phyloP scores from a whole-genome alignment of 108 stramenopile genomes.

The Fistulifera solaris region DNA sequence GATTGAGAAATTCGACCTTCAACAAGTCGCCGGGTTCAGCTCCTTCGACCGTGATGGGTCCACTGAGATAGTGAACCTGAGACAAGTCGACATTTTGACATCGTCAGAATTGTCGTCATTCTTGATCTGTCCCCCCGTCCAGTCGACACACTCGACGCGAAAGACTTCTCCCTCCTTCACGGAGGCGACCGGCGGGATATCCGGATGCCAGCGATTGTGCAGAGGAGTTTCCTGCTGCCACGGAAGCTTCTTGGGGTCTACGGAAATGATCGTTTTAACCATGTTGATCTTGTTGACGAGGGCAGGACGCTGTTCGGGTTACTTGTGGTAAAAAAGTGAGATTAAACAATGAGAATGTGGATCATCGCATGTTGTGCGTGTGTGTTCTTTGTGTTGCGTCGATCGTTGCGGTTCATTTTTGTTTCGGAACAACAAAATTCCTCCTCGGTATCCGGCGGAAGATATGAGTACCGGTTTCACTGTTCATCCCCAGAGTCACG shows the following conservation, averaged over 20 bases:
- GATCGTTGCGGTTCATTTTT: too few relatives aligned
- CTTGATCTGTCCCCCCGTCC: constrained; percentile 64
- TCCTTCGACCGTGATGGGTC: constrained; percentile 40
- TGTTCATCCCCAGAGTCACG: too few relatives aligned
- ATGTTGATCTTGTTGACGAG: constrained; percentile 11
- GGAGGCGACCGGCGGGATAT: constrained; percentile 51
- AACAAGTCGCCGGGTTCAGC: constrained; percentile 55
- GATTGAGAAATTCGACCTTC: constrained; percentile 52
- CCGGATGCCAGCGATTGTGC: constrained; percentile 65
- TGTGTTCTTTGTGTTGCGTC: too few relatives aligned
- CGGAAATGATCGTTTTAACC: constrained; percentile 42
- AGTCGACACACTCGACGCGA: constrained; percentile 60
- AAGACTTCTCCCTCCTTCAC: constrained; percentile 49
- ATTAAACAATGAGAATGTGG: too few relatives aligned
- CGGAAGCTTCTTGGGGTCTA: constrained; percentile 40
- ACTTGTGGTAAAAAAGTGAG: too few relatives aligned
- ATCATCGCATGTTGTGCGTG: too few relatives aligned
- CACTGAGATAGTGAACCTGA: constrained; percentile 60
- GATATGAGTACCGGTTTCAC: too few relatives aligned
- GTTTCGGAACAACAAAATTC: too few relatives aligned
- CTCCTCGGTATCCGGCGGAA: too few relatives aligned
- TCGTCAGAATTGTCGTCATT: constrained; percentile 52
- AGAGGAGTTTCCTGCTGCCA: constrained; percentile 59
- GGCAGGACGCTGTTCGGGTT: too few relatives aligned
- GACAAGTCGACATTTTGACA: constrained; percentile 62